phyloP scores from a whole-genome alignment of 2,329 filamentous ascomycete genomes.

The Colletotrichum gigasporum region DNA sequence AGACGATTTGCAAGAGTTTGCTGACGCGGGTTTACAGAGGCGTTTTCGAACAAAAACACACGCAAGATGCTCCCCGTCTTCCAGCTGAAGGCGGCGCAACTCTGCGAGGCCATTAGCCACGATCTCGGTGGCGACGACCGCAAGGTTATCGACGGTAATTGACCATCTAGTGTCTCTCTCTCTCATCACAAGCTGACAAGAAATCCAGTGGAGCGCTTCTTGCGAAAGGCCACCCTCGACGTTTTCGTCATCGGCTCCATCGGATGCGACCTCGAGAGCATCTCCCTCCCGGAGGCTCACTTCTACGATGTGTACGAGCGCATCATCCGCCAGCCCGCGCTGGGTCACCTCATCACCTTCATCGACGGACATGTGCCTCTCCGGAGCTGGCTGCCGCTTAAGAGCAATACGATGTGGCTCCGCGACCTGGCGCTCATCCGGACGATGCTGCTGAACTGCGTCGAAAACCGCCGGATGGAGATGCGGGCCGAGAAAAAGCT shows the following conservation, averaged over 20 bases:
- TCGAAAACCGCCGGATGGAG: conserved; percentile 40
- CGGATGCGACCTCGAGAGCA: conserved; percentile 43
- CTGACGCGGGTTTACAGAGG: conserved; percentile 29
- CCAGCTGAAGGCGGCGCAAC: conserved; percentile 40
- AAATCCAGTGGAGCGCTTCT: conserved; percentile 36
- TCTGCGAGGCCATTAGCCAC: conserved; percentile 41
- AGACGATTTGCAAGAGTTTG: not conserved
- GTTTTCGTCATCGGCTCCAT: conserved; percentile 45
- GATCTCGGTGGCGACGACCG: conserved; percentile 34
- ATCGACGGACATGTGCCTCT: conserved; percentile 44
- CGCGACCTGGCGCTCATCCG: conserved; percentile 43
- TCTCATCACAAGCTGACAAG: not conserved
- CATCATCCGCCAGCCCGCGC: conserved; percentile 40
- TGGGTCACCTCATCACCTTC: conserved; percentile 41
- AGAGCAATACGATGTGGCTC: conserved; percentile 50
- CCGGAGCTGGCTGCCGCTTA: conserved; percentile 46
- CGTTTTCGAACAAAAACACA: conserved; percentile 47
- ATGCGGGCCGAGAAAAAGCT: conserved; percentile 34
- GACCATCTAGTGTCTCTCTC: too few relatives aligned
- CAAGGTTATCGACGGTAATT: conserved; percentile 39
- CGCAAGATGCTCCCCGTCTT: conserved; percentile 49
- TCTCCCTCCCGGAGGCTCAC: conserved; percentile 34
- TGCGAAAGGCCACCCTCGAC: conserved; percentile 45
- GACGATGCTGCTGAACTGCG: conserved; percentile 40
- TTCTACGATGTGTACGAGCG: conserved; percentile 43